phyloP scores from a whole-genome alignment of 352 stramenopile genomes.

The Pythium myriotylum region DNA sequence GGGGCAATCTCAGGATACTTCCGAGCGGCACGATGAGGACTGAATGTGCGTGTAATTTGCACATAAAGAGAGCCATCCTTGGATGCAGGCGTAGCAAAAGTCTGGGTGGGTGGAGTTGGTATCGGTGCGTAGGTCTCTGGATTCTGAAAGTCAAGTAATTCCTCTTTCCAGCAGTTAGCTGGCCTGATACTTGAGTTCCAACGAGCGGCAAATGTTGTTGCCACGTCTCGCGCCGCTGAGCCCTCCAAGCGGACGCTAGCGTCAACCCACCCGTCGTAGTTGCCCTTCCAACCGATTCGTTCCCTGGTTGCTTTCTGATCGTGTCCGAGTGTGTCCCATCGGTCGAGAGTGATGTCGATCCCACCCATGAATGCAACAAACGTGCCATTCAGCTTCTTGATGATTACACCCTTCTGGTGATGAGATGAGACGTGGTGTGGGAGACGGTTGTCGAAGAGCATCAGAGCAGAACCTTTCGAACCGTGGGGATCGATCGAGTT shows the following conservation, averaged over 20 bases:
- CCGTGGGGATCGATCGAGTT: constrained; percentile 16
- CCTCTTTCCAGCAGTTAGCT: constrained; percentile 42
- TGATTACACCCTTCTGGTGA: constrained; percentile 22
- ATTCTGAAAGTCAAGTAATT: constrained; percentile 58
- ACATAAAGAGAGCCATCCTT: constrained; percentile 29
- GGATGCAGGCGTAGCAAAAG: constrained; percentile 17
- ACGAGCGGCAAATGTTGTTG: constrained; percentile 60
- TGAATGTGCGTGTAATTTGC: constrained; percentile 64
- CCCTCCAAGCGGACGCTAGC: constrained; percentile 50
- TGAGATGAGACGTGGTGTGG: constrained; percentile 18
- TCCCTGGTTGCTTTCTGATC: constrained; percentile 50
- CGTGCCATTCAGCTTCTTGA: constrained; percentile 2
- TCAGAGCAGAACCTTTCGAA: constrained; percentile 4
- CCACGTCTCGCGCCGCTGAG: constrained; percentile 52
- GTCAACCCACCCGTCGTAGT: constrained; percentile 62
- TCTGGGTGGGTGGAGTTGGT: constrained; percentile 5
- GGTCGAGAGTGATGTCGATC: constrained; percentile 55
- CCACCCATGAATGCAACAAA: constrained; percentile 51
- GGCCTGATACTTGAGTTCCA: constrained; percentile 55
- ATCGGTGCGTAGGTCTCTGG: constrained; percentile 29
- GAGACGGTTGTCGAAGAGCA: constrained; percentile 19
- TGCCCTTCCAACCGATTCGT: constrained; percentile 36
- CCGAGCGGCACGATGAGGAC: constrained; percentile 31
- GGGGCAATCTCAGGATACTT: constrained; percentile 54
- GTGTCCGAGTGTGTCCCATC: constrained; percentile 65